Percentiles rank a stretch among this genome's conserved stretches.
Conservation (phyloP, 1,139 yeast species). For the Debaryomyces coudertii region DNA sequence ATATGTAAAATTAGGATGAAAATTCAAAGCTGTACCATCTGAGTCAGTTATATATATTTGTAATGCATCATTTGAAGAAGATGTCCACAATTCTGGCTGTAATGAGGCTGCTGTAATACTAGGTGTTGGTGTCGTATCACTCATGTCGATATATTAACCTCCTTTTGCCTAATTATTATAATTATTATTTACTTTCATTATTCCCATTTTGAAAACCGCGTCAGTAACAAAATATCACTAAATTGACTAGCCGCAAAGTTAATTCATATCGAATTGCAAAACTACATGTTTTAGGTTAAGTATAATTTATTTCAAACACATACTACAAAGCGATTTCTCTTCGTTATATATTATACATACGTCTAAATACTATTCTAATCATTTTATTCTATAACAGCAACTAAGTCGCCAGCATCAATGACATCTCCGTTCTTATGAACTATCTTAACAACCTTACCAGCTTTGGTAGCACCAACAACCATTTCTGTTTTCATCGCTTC, state of each 20-base stretch:
- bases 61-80: slow-evolving; percentile 66
- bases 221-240: background rate
- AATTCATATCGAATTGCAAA: background rate
- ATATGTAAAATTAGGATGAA: slow-evolving; percentile 81
- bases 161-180: background rate
- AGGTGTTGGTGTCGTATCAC: slow-evolving; percentile 2
- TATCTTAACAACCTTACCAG: slow-evolving; percentile 79
- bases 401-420: slow-evolving; percentile 95
- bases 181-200: background rate
- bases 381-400: slow-evolving; percentile 64
- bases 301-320: too few relatives aligned
- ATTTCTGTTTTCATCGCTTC: slow-evolving; percentile 99
- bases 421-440: slow-evolving; percentile 87
- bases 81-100: slow-evolving; percentile 67
- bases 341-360: background rate
- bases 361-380: background rate
- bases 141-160: background rate
- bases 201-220: background rate
- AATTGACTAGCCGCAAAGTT: background rate
- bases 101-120: slow-evolving; percentile 26
- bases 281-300: too few relatives aligned
- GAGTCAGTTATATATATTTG: slow-evolving; percentile 57
- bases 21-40: slow-evolving; percentile 55
- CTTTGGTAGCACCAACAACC: slow-evolving; percentile 73
- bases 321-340: too few relatives aligned